Percentiles rank a stretch among this genome's conserved stretches.
Conservation (phyloP, 2,329 filamentous ascomycete species). For the Aspergillus tubingensis region DNA sequence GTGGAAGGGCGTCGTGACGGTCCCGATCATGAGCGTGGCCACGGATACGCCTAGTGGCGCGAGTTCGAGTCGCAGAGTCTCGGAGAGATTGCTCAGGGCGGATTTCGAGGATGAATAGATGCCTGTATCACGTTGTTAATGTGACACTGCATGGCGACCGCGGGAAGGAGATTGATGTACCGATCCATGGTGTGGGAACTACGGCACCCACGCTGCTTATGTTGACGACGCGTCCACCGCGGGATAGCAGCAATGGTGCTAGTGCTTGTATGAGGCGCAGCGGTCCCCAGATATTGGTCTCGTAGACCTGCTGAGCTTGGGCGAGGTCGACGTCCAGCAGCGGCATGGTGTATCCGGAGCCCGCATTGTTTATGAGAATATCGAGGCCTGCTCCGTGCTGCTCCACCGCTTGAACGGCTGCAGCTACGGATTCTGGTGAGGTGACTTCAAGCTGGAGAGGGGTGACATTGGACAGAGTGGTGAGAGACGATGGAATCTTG, state of each 20-base stretch:
- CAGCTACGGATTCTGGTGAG: slow-evolving; percentile 20
- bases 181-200: slow-evolving; percentile 42
- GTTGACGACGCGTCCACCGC: slow-evolving; percentile 33
- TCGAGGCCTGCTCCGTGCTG: slow-evolving; percentile 32
- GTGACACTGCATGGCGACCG: too few relatives aligned
- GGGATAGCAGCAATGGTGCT: slow-evolving; percentile 24
- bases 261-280: slow-evolving; percentile 33
- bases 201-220: slow-evolving; percentile 13
- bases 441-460: slow-evolving; percentile 29
- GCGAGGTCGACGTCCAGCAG: slow-evolving; percentile 27
- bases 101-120: slow-evolving; percentile 38
- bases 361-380: slow-evolving; percentile 46
- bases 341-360: slow-evolving; percentile 31
- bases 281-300: slow-evolving; percentile 37
- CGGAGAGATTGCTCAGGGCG: slow-evolving; percentile 29
- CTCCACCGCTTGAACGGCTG: slow-evolving; percentile 19
- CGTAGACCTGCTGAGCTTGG: slow-evolving; percentile 30
- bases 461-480: slow-evolving; percentile 28
- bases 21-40: slow-evolving; percentile 30
- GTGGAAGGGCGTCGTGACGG: slow-evolving; percentile 23
- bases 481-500: slow-evolving; percentile 30
- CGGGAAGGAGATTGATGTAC: slow-evolving; percentile 14
- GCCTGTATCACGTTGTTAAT: slow-evolving; percentile 23
- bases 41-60: slow-evolving; percentile 33
- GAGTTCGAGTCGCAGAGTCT: slow-evolving; percentile 37